phyloP scores from a whole-genome alignment of 306 rosid genomes.

The Carpinus fangiana region DNA sequence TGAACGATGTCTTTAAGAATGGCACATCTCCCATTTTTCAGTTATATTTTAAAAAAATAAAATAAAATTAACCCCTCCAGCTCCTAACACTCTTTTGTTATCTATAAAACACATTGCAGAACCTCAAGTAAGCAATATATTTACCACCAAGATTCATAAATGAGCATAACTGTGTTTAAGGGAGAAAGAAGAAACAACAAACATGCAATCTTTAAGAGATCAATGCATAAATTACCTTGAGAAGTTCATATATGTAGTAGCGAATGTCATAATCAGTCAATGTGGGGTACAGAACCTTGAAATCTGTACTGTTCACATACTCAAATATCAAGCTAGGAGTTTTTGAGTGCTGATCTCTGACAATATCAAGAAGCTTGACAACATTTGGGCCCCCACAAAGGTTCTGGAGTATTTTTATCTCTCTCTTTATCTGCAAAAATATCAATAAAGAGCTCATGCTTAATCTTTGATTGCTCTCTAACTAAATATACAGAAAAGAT shows the following conservation, averaged over 20 bases:
- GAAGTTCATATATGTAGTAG: conserved; percentile 90
- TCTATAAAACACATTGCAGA: too few species aligned
- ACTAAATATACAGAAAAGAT: neutral
- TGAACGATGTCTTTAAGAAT: neutral
- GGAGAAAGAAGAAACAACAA: conserved; percentile 9
- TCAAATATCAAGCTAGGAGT: conserved; percentile 90
- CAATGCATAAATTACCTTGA: conserved; percentile 58
- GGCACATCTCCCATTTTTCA: too few species aligned
- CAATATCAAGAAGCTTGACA: conserved; percentile 86
- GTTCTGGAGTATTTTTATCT: conserved; percentile 92
- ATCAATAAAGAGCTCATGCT: conserved; percentile 6
- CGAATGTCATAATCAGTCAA: conserved; percentile 89
- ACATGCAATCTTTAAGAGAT: conserved; percentile 16
- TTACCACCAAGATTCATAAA: neutral
- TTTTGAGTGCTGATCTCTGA: conserved; percentile 87
- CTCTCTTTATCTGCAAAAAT: conserved; percentile 77
- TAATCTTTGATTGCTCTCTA: neutral
- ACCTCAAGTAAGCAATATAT: neutral
- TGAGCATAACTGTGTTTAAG: conserved; percentile 7
- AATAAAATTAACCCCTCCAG: too few species aligned
- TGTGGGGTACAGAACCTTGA: conserved; percentile 85
- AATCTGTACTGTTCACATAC: conserved; percentile 90
- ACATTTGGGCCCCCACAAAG: conserved; percentile 93
- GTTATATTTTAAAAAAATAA: too few species aligned
- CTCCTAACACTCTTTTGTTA: too few species aligned